Percentiles rank a stretch among this genome's conserved stretches.
Conservation (phyloP, 441 rosid species). For the Populus hybrid region DNA sequence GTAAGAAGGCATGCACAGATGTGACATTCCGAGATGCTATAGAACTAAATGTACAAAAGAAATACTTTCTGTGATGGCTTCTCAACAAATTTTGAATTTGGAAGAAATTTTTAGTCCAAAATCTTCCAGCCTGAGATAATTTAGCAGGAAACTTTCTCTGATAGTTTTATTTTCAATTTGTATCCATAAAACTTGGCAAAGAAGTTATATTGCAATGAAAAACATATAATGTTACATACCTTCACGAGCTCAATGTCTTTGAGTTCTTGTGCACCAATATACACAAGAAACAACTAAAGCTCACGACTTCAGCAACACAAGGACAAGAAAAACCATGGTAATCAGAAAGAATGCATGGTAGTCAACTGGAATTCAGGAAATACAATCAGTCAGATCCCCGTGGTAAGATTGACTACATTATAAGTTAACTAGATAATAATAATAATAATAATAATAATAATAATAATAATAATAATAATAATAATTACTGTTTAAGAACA, state of each 20-base stretch:
- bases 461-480: neutral
- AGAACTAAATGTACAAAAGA: neutral
- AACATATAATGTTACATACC: conserved; percentile 29
- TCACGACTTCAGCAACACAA: conserved; percentile 31
- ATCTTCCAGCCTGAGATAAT: neutral
- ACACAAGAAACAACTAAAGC: conserved; percentile 37
- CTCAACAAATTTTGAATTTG: neutral
- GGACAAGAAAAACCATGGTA: conserved; percentile 20
- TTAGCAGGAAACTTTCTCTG: neutral
- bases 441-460: too few relatives aligned
- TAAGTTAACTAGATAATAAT: conserved; percentile 7
- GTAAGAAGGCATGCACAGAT: neutral
- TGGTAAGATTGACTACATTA: neutral
- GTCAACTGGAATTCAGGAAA: conserved; percentile 33
- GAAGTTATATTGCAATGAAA: neutral
- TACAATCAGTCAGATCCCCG: conserved; percentile 7
- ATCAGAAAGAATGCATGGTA: conserved; percentile 16
- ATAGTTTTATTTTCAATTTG: neutral
- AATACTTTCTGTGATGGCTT: neutral
- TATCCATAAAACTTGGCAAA: neutral
- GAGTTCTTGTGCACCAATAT: conserved; percentile 17
- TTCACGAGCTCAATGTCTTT: conserved; percentile 30
- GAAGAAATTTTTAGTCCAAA: neutral
- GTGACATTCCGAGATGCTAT: neutral
- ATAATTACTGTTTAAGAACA: conserved; percentile 27